Evolutionary conservation across 2,329 filamentous ascomycete species (phyloP).

Genomic region (Clonostachys rosea): DNA sequence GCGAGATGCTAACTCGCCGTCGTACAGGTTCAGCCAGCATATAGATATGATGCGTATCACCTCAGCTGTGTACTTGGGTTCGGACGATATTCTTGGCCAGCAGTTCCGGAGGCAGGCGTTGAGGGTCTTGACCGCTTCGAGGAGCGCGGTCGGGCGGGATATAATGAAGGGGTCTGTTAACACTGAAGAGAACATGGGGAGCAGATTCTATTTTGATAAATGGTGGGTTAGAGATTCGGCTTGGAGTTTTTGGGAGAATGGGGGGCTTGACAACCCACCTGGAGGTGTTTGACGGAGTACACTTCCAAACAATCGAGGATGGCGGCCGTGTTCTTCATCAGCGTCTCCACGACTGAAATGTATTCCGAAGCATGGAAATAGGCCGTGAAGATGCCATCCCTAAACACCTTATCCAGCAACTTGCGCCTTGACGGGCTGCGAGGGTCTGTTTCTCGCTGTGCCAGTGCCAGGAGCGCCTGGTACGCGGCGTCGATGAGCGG

Average conservation of each 20-base stretch:
- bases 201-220: constrained; percentile 43
- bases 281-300: constrained; percentile 61
- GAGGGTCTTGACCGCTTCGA: constrained; percentile 46
- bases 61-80: constrained; percentile 52
- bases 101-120: constrained; percentile 55
- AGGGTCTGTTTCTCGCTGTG: constrained; percentile 14
- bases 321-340: constrained; percentile 44
- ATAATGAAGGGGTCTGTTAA: constrained; percentile 66
- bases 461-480: constrained; percentile 58
- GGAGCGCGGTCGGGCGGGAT: constrained; percentile 46
- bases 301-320: constrained; percentile 56
- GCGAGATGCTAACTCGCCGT: constrained; percentile 12
- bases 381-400: constrained; percentile 49
- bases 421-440: constrained; percentile 16
- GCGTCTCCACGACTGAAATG: constrained; percentile 47
- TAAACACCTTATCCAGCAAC: constrained; percentile 49
- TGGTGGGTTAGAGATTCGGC: not conserved
- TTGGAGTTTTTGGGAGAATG: not conserved
- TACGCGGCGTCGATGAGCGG: constrained; percentile 62
- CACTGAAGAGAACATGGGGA: constrained; percentile 62
- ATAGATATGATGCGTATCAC: constrained; percentile 57
- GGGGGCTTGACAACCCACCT: constrained; percentile 31
- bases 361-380: constrained; percentile 57
- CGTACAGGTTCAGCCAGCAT: constrained; percentile 57
- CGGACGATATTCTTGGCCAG: constrained; percentile 61